Base-by-base conservation (phyloP, 352 stramenopile genomes). In the Pythium biforme region DNA sequence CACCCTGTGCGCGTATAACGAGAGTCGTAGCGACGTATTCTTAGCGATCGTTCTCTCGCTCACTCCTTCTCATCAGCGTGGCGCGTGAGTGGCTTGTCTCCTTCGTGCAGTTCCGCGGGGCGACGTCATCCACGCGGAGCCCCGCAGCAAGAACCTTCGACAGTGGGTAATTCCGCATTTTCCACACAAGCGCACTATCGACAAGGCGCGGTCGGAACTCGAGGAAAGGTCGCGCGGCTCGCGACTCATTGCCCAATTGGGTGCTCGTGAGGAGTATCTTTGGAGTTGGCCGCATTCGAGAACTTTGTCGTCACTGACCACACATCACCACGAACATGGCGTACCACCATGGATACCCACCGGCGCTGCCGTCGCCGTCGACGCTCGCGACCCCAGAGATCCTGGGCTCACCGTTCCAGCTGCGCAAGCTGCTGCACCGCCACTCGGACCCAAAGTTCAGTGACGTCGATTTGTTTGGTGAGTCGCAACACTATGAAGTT, bases 401-500 rank as follows among this genome's bases (percentile, higher is more conserved):
- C 29, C 23, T 68, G 29, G 60, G 60, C 33, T 68, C 60, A 17
- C 60, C 60, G 7, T 67, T 67, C 25, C 54, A 63, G 64, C 55
- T 75, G 56, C 52, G 55, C 48, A 65, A 67, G 59, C 72, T 90
- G 26, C 34, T 68, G 45, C 81, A 90, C 50, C 79, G 81, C 49
- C 76, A 76, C 51, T 90, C 81, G 3, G 81, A 90, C 57, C 81
- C 81, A 23, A 68, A 80, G 62, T 79, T 89, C 34, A 88, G 69
- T 55, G 78, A 88, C 2, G 33, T 68, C 4, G 55, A 62, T 61
- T 12, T 71, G 23, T 49, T 55, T 19, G 40, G 56, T 59, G 10
- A 27, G 52, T 43, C 8, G 1, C n/a, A 40, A 40, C 29, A 9
- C 49, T 14, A 22, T 56, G 29, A 25, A 22, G 10, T 22, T 17